Evolutionary conservation across 257 asterid species (phyloP), one percentile per base, ranked within the genome.

Genomic region (Echites panduratus): DNA sequence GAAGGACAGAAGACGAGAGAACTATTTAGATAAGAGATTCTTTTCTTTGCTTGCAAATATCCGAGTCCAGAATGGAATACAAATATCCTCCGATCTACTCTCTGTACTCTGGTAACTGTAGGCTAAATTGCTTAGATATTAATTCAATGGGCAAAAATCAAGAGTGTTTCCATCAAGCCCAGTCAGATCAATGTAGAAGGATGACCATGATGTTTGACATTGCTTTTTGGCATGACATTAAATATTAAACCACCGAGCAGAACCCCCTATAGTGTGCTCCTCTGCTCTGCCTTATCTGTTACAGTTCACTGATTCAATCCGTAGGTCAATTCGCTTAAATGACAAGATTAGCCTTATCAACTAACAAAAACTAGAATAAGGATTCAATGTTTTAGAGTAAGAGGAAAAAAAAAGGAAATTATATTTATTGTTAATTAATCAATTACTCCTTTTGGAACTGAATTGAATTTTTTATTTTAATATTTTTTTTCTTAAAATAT

Each of bases 1-100:
- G 50, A 11, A 58, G 62, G n/a, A 62, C 35, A 40, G 32, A 66
- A 32, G 17, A 50, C 32, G 50, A 50, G 68, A 71, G 29, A 43
- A 44, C 20, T 41, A 26, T 47, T 4, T 44, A 77, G 87, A 82
- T 81, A 80, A 84, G 86, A 82, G 81, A 83, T 76, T 71, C 82
- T 74, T 64, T 57, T 2, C 56, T 62, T 12, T 9, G 68, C 40
- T 45, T 35, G 24, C 16, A 64, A 53, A 53, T 19, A 19, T 6
- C 24, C 27, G 1, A 19, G 7, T 41, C 9, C 45, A 53, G 6
- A 19, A 38, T 64, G 40, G 38, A 32, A 32, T 32, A 32, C 38
- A 32, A 32, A 3, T 32, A 32, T 32, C 38, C 38, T 64, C 67
- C 67, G 47, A 29, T 62, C 40, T 29, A 53, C 57, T 50, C 57